These are phyloP conservation scores for Talaromyces atroroseus DNA, from an alignment of 2,329 filamentous ascomycete genomes.

Conservation along the genomic window DNA sequence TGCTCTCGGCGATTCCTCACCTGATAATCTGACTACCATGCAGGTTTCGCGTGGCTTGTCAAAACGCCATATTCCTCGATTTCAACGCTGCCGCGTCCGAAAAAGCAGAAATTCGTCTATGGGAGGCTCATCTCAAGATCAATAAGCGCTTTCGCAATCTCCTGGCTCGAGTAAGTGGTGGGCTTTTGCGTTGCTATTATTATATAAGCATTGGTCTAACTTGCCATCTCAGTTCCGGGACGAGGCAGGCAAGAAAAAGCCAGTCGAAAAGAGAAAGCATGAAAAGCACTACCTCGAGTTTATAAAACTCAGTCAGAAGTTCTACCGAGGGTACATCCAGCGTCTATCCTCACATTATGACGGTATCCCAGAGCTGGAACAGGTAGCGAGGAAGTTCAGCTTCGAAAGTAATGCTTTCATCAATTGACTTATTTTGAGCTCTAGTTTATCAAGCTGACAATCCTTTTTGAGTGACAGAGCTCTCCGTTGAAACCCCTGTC, in stretches of 20 bases:
- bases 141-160: slow-evolving; percentile 72
- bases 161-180: slow-evolving; percentile 50
- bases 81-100: slow-evolving; percentile 42
- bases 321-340: slow-evolving; percentile 82
- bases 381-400: slow-evolving; percentile 49
- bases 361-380: slow-evolving; percentile 53
- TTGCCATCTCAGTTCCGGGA: slow-evolving; percentile 41
- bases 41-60: slow-evolving; percentile 66
- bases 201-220: not conserved
- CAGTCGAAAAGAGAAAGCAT: slow-evolving; percentile 66
- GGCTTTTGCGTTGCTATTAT: not conserved
- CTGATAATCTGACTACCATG: slow-evolving; percentile 17
- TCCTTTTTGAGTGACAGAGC: slow-evolving; percentile 27
- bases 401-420: slow-evolving; percentile 39
- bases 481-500: slow-evolving; percentile 42
- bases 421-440: not conserved
- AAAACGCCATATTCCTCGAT: slow-evolving; percentile 67
- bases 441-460: slow-evolving; percentile 3
- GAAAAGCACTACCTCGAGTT: slow-evolving; percentile 78
- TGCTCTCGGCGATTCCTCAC: slow-evolving; percentile 2
- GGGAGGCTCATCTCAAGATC: slow-evolving; percentile 71
- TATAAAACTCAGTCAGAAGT: slow-evolving; percentile 79
- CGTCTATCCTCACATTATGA: slow-evolving; percentile 60
- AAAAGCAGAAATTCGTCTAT: slow-evolving; percentile 67
- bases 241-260: slow-evolving; percentile 47